Evolutionary conservation across 768 basidiomycete genomes (phyloP), one percentile per base, ranked within the genome.

Genomic region (Termitomyces bulborhizus): DNA sequence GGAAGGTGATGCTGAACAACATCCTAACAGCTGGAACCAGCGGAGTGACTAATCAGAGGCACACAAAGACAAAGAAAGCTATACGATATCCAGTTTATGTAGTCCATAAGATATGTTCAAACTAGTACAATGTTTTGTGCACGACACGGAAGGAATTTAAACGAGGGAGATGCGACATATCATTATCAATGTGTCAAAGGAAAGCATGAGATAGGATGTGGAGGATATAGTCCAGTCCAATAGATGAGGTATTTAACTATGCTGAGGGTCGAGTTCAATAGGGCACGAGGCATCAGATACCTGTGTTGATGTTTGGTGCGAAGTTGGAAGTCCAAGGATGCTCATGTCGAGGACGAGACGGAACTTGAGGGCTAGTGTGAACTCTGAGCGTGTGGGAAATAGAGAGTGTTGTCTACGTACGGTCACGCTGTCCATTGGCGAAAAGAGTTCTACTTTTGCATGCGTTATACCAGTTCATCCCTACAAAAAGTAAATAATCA

Each of bases 391-490:
- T 21, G 57, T 26, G 27, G n/a, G 9, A 29, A 32, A 27, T 45
- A n/a, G n/a, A 46, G 31, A 48, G 47, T 52, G 12, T 39, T 6
- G 58, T 44, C 54, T 27, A 77, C 86, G 32, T 63, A 92, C 85
- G 76, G 53, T 80, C 83, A 52, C 85, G 81, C 46, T 67, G 71
- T n/a, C 79, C 82, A 64, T 71, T 70, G 3, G 67, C 34, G 66
- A 72, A 81, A 31, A 81, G 64, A 37, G 68, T 74, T 40, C 68
- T 63, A 65, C 91, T 86, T 71, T 78, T 79, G 74, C 92, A 94
- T 6, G 80, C 86, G 54, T 86, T 74, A 66, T 93, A 88, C 83
- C 87, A 90, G 52, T 82, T 83, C 6, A 66, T 65, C 88, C 86
- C 87, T 90, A 53, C 27, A 31, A 16, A 15, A 18, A 24, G n/a